Evolutionary conservation across 2,329 filamentous ascomycete genomes (phyloP), one percentile per base, ranked within the genome.

Genomic region (Zalaria obscura): DNA sequence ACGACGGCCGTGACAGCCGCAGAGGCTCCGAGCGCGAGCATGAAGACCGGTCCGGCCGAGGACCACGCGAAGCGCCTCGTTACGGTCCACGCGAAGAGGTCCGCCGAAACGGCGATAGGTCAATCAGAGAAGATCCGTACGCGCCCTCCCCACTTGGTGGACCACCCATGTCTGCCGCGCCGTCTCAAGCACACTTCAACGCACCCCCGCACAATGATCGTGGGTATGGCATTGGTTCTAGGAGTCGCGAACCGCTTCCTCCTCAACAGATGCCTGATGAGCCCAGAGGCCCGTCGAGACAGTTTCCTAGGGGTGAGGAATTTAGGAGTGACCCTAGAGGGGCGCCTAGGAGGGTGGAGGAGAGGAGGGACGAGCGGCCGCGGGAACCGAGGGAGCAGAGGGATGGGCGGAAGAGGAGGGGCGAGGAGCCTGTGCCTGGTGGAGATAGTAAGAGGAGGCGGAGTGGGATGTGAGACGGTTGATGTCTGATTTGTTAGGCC

Each of bases 361-460:
- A 38, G 27, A 47, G 25, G 42, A 47, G 36, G 11, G 45, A 43
- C 28, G 45, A 41, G 9, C 38, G 27, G 6, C 35, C 41, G 7
- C 25, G 45, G 38, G 37, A 40, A 5, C 26, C 34, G 6, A 18
- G 40, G 27, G 40, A 41, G 27, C 34, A 38, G 5, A 36, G 41
- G 41, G 35, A 43, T 25, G 38, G 33, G 5, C 39, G 47, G 35
- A 48, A 48, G 39, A 45, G 40, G 25, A 47, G 45, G 31, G 47
- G 32, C 2, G 47, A 47, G 18, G 48, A 42, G 18, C 18, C 18
- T 5, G 41, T 37, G 35, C 36, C 10, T 26, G 39, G 35, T 31
- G 37, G 46, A 25, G 41, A 45, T n/a, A 41, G 40, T 3, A 50
- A 47, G 25, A 41, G 47, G 28, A 44, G 47, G 32, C 38, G 48